Evolutionary conservation across 768 basidiomycete species (phyloP).

Genomic region (Kondoa malvinella): DNA sequence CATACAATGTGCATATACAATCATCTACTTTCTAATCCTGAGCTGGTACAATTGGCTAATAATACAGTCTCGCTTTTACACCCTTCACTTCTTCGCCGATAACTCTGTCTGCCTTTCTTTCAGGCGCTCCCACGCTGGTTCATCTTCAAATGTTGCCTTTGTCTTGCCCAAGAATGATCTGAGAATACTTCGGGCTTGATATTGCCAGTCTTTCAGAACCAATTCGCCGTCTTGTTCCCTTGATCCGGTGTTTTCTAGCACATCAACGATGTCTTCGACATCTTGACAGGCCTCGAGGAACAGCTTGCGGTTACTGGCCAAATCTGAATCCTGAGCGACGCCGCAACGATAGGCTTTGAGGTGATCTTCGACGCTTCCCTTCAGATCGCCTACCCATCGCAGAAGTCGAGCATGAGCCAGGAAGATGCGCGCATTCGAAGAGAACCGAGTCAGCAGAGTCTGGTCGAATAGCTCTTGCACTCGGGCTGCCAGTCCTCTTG

Average conservation of each 20-base stretch:
- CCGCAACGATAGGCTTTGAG: conserved; percentile 68
- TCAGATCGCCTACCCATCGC: conserved; percentile 54
- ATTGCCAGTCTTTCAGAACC: conserved; percentile 45
- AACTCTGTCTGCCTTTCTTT: conserved; percentile 51
- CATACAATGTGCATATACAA: too few species aligned
- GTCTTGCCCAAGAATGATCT: conserved; percentile 77
- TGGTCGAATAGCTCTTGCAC: conserved; percentile 58
- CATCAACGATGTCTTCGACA: conserved; percentile 66
- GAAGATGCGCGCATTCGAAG: conserved; percentile 55
- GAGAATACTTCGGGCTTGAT: conserved; percentile 70
- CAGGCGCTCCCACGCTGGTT: conserved; percentile 62
- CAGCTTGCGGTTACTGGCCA: conserved; percentile 48
- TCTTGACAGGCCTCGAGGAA: conserved; percentile 65
- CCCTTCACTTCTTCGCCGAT: not conserved
- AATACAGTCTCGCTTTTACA: too few species aligned
- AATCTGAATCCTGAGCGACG: conserved; percentile 37
- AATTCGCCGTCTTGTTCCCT: conserved; percentile 26
- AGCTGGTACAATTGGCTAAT: too few species aligned
- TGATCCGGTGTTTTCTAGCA: conserved; percentile 59
- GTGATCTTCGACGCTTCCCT: conserved; percentile 62
- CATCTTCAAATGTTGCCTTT: conserved; percentile 64
- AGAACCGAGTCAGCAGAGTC: conserved; percentile 64
- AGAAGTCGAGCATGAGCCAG: conserved; percentile 65
- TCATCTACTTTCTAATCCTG: too few species aligned
- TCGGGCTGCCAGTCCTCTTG: conserved; percentile 47